Percentiles rank a stretch among this genome's conserved stretches.
Conservation (phyloP, 768 basidiomycete genomes). For the Daedaleopsis nitida region DNA sequence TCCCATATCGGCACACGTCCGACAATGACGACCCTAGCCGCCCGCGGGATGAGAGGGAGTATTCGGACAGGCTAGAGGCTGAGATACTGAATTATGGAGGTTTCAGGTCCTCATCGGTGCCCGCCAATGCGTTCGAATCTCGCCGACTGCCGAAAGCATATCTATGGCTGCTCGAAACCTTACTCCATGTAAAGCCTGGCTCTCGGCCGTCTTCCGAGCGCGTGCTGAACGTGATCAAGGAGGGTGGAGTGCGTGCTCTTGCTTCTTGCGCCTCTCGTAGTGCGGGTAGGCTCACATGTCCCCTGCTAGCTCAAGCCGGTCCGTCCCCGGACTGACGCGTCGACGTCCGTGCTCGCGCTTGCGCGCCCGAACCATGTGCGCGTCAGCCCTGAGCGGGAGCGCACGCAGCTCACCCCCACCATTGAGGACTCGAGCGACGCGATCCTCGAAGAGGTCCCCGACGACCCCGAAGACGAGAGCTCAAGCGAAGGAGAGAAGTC, state of each 20-base stretch:
- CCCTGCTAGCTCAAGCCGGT: constrained; percentile 7
- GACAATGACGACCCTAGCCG: constrained; percentile 48
- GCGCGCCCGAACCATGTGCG: constrained; percentile 3
- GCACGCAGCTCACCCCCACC: neutral
- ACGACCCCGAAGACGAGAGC: constrained; percentile 1
- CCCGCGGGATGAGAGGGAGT: constrained; percentile 53
- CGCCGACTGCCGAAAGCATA: constrained; percentile 74
- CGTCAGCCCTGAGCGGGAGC: constrained; percentile 12
- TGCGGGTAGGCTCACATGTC: neutral
- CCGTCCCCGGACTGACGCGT: neutral
- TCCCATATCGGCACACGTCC: constrained; percentile 80
- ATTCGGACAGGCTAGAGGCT: constrained; percentile 67
- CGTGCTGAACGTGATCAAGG: constrained; percentile 65
- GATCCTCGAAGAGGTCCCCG: constrained; percentile 8
- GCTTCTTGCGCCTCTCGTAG: neutral
- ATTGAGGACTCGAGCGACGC: constrained; percentile 6
- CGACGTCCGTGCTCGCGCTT: constrained; percentile 2
- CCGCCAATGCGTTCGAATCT: constrained; percentile 61
- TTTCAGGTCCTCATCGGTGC: constrained; percentile 54
- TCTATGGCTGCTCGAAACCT: constrained; percentile 69
- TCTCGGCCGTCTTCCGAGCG: constrained; percentile 74
- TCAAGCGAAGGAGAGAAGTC: constrained; percentile 1
- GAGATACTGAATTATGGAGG: constrained; percentile 80
- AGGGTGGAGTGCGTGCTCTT: constrained; percentile 62
- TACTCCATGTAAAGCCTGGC: constrained; percentile 62